These are phyloP conservation scores for Leishmania turanica DNA, from an alignment of 208 protist species.

Conservation along the genomic window DNA sequence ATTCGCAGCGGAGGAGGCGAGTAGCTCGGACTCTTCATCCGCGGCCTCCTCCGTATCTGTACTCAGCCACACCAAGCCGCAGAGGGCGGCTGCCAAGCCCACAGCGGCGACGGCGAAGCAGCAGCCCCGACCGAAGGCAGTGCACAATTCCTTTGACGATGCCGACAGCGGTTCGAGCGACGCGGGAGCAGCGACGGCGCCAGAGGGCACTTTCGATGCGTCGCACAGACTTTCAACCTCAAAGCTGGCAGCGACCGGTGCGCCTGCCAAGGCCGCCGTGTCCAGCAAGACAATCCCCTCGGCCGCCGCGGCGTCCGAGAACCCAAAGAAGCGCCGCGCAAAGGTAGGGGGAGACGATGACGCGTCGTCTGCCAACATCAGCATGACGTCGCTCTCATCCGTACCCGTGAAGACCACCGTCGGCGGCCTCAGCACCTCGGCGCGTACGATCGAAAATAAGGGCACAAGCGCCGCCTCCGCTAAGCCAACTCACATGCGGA, in stretches of 20 bases:
- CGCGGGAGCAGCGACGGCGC: background rate
- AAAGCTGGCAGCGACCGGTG: background rate
- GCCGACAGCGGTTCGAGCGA: slow-evolving; percentile 19
- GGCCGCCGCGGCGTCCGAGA: too few species aligned
- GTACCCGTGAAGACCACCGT: background rate
- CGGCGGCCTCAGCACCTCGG: background rate
- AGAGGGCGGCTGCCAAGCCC: background rate
- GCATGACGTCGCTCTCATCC: background rate
- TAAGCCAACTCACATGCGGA: slow-evolving; percentile 10
- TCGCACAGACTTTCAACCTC: background rate
- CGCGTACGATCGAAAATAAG: background rate
- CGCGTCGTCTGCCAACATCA: slow-evolving; percentile 8
- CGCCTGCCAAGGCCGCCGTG: background rate
- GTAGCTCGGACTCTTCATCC: background rate
- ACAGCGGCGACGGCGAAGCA: background rate
- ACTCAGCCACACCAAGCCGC: background rate
- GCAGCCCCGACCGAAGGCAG: background rate
- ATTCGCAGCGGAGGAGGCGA: background rate
- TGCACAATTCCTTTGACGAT: slow-evolving; percentile 34
- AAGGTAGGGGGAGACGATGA: background rate
- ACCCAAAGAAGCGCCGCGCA: background rate
- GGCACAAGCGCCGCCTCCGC: background rate
- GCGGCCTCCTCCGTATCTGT: slow-evolving; percentile 7
- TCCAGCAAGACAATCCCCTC: too few species aligned
- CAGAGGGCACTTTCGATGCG: too few species aligned